A percentile compares a stretch with the other conserved stretches of the same genome.
phyloP scores from a whole-genome alignment of 257 asterid species.

The Buddleja alternifolia region DNA sequence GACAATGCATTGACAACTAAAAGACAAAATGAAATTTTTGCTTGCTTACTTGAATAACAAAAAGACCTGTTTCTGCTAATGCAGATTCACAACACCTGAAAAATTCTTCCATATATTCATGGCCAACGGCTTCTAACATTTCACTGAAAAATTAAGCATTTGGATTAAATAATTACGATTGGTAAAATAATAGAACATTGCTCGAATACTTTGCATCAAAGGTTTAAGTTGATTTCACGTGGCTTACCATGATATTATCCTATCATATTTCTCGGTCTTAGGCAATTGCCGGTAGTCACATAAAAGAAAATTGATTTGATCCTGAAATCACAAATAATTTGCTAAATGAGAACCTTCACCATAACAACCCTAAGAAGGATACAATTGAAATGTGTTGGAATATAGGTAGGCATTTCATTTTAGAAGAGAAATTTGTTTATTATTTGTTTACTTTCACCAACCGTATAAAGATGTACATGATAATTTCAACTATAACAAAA shows the following conservation, averaged over 20 bases:
- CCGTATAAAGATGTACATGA: too few relatives aligned
- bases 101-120: conserved; percentile 62
- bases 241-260: conserved; percentile 63
- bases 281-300: conserved; percentile 77
- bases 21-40: too few relatives aligned
- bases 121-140: conserved; percentile 77
- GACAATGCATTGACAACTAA: too few relatives aligned
- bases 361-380: too few relatives aligned
- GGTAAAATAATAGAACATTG: too few relatives aligned
- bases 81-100: conserved; percentile 55
- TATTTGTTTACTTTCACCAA: too few relatives aligned
- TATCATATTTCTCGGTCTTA: conserved; percentile 48
- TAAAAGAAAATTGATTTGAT: conserved; percentile 51
- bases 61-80: conserved; percentile 58
- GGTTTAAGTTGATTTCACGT: background rate
- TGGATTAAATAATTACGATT: background rate
- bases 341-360: too few relatives aligned
- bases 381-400: too few relatives aligned
- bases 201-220: background rate
- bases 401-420: too few relatives aligned
- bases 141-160: conserved; percentile 42
- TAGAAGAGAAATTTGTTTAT: too few relatives aligned
- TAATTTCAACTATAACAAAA: too few relatives aligned
- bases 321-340: conserved; percentile 37
- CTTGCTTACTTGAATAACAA: conserved; percentile 58